Percentiles rank a stretch among this genome's conserved stretches.
Evolutionary conservation across 257 asterid species (phyloP).

Genomic region (Cinchona pubescens): DNA sequence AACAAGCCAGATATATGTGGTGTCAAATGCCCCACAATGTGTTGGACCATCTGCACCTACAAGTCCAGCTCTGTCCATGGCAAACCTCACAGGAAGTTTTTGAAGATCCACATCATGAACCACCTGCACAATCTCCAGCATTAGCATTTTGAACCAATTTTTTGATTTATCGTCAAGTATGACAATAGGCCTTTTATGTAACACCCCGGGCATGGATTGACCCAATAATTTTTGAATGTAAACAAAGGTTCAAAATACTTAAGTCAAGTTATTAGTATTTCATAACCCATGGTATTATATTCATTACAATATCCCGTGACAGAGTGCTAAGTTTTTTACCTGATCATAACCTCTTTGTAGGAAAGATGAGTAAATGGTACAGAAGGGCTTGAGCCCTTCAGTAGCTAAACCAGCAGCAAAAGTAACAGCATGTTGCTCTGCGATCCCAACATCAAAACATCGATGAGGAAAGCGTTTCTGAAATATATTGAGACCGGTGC

Average conservation of each 20-base stretch:
- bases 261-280: too few relatives aligned
- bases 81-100: constrained; percentile 59
- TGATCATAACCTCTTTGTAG: constrained; percentile 73
- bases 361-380: constrained; percentile 63
- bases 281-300: too few relatives aligned
- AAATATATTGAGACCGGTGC: constrained; percentile 61
- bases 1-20: constrained; percentile 65
- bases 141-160: not conserved
- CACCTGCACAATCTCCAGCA: constrained; percentile 30
- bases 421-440: constrained; percentile 70
- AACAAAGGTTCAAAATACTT: too few relatives aligned
- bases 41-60: constrained; percentile 82
- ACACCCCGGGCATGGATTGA: too few relatives aligned
- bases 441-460: constrained; percentile 68
- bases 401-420: constrained; percentile 70
- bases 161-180: not conserved
- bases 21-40: constrained; percentile 71
- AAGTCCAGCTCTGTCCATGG: constrained; percentile 71
- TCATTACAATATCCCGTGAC: too few relatives aligned
- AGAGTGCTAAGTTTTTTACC: too few relatives aligned
- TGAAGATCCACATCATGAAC: constrained; percentile 77
- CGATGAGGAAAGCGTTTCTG: constrained; percentile 50
- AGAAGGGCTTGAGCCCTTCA: constrained; percentile 70
- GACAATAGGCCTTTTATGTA: not conserved
- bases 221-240: too few relatives aligned